phyloP scores from a whole-genome alignment of 768 basidiomycete genomes.

The Agaricus subrufescens region DNA sequence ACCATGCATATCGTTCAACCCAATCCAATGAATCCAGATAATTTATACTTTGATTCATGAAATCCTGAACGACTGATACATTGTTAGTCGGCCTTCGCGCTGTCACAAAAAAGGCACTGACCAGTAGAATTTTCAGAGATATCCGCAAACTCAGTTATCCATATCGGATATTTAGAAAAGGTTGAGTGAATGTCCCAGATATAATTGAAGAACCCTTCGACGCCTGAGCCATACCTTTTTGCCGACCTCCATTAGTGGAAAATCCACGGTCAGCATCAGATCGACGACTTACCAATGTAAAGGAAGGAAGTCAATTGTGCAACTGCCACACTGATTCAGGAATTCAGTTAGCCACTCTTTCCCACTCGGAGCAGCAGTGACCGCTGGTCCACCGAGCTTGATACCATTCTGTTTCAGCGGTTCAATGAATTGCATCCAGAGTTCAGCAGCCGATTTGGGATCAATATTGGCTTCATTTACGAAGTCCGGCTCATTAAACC shows the following conservation, averaged over 20 bases:
- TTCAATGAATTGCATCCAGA: conserved; percentile 56
- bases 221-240: conserved; percentile 53
- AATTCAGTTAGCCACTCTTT: conserved; percentile 52
- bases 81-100: neutral
- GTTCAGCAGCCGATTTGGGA: conserved; percentile 38
- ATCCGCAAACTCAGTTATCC: conserved; percentile 65
- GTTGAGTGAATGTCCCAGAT: conserved; percentile 46
- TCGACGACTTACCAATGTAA: conserved; percentile 37
- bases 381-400: conserved; percentile 53
- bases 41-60: conserved; percentile 53
- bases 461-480: conserved; percentile 40
- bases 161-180: conserved; percentile 48
- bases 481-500: conserved; percentile 53
- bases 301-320: conserved; percentile 46
- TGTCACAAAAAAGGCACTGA: conserved; percentile 13
- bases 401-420: conserved; percentile 47
- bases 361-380: conserved; percentile 47
- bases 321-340: conserved; percentile 45
- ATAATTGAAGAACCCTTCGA: conserved; percentile 50
- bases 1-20: conserved; percentile 65
- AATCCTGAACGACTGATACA: conserved; percentile 38
- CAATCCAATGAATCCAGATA: conserved; percentile 52
- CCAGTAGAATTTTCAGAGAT: conserved; percentile 42
- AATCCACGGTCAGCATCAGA: neutral
- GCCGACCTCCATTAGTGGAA: neutral